Conservation (phyloP, 768 basidiomycete genomes). For the Bullera alba region DNA sequence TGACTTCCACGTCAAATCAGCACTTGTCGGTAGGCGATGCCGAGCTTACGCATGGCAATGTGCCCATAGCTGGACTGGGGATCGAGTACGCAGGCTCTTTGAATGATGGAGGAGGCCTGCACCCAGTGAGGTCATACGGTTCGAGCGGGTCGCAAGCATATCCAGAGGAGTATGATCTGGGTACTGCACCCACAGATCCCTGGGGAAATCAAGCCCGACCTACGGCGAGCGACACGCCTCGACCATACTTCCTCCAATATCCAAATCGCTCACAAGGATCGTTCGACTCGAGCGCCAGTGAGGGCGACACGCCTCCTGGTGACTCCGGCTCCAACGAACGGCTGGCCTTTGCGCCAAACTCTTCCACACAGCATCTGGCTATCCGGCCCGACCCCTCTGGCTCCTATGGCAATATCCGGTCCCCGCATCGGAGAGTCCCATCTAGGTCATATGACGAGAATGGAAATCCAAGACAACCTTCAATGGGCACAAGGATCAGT, state of each 20-base stretch:
- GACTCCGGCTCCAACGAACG: slow-evolving; percentile 5
- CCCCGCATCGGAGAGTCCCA: slow-evolving; percentile 2
- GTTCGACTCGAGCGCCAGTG: background rate
- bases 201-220: background rate
- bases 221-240: background rate
- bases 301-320: background rate
- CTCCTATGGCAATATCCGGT: background rate
- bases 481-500: slow-evolving; percentile 4
- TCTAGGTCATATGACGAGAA: slow-evolving; percentile 17
- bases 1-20: background rate
- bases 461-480: slow-evolving; percentile 8
- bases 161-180: slow-evolving; percentile 17
- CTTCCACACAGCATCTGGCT: too few species aligned
- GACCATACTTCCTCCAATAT: slow-evolving; percentile 9
- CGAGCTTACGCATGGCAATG: background rate
- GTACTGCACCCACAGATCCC: background rate
- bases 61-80: background rate
- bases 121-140: background rate
- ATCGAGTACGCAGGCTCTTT: background rate
- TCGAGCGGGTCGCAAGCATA: background rate
- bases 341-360: slow-evolving; percentile 4
- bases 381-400: background rate
- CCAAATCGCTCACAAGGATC: slow-evolving; percentile 1
- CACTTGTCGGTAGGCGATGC: background rate
- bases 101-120: background rate